Evolutionary conservation across 441 rosid species (phyloP).

Genomic region (Erodium trifolium): DNA sequence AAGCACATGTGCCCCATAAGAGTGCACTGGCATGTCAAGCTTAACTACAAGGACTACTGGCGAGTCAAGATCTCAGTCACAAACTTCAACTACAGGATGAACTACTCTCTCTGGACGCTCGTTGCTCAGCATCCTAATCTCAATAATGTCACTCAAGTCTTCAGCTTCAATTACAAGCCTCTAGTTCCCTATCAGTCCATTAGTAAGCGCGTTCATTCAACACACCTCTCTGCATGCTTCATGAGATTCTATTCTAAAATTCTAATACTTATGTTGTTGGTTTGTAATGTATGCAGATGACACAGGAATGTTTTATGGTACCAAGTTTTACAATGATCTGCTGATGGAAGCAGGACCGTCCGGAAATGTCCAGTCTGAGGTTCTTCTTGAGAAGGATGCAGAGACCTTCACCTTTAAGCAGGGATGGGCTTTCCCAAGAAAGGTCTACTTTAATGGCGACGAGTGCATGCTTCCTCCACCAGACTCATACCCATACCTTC

Average conservation of each 20-base stretch:
- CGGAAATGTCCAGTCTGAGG: conserved; percentile 59
- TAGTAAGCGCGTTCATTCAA: conserved; percentile 32
- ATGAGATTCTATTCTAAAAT: no score
- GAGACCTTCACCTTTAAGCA: conserved; percentile 50
- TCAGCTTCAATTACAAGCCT: conserved; percentile 71
- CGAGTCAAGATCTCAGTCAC: conserved; percentile 47
- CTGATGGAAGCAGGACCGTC: conserved; percentile 55
- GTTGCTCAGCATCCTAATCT: conserved; percentile 73
- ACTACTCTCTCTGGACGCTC: conserved; percentile 59
- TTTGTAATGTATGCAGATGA: conserved; percentile 37
- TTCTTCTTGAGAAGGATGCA: conserved; percentile 54
- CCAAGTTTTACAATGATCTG: conserved; percentile 48
- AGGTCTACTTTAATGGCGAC: conserved; percentile 58
- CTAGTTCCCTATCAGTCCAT: conserved; percentile 62
- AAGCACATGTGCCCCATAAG: conserved; percentile 76
- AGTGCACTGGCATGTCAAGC: conserved; percentile 88
- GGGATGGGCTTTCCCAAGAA: conserved; percentile 69
- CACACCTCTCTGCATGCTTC: no score
- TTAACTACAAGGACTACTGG: conserved; percentile 28
- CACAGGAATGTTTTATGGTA: conserved; percentile 55
- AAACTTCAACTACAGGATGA: conserved; percentile 63
- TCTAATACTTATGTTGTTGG: no score
- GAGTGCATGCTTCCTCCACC: conserved; percentile 78
- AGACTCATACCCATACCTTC: conserved; percentile 69
- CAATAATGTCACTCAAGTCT: conserved; percentile 74